A percentile compares a stretch with the other conserved stretches of the same genome.
Conservation (phyloP, 2,329 filamentous ascomycete genomes). For the Pyrenophora teres region DNA sequence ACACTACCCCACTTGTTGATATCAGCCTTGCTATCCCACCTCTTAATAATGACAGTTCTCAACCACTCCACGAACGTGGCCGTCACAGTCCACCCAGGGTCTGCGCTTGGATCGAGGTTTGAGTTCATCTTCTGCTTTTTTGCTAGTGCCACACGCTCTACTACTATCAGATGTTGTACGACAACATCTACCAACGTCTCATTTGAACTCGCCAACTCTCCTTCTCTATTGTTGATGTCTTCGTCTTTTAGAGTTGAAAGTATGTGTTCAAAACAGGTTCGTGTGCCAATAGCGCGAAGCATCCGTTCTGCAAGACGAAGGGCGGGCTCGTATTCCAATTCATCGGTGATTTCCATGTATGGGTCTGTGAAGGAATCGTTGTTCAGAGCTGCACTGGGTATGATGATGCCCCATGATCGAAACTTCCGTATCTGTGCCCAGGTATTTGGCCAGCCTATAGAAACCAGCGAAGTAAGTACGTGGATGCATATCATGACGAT, state of each 20-base stretch:
- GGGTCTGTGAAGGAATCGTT: conserved; percentile 34
- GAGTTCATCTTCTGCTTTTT: conserved; percentile 28
- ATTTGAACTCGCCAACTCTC: neutral
- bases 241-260: conserved; percentile 36
- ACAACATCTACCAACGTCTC: conserved; percentile 24
- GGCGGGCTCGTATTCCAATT: conserved; percentile 58
- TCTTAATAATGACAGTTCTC: conserved; percentile 72
- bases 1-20: conserved; percentile 72
- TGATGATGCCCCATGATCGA: conserved; percentile 44
- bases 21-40: conserved; percentile 78
- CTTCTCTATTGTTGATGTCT: neutral
- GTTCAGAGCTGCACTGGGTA: conserved; percentile 26
- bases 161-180: conserved; percentile 30
- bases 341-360: conserved; percentile 47
- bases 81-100: conserved; percentile 46
- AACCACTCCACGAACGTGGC: conserved; percentile 67
- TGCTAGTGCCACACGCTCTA: conserved; percentile 28
- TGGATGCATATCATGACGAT: conserved; percentile 50
- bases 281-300: conserved; percentile 55
- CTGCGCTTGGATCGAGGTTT: conserved; percentile 18
- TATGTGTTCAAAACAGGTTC: conserved; percentile 56
- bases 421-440: conserved; percentile 47
- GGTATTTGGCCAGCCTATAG: conserved; percentile 35
- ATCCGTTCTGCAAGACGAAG: conserved; percentile 57
- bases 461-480: conserved; percentile 45